Evolutionary conservation across 1,284 basidiomycete genomes (phyloP).

Genomic region (Melampsora americana): DNA sequence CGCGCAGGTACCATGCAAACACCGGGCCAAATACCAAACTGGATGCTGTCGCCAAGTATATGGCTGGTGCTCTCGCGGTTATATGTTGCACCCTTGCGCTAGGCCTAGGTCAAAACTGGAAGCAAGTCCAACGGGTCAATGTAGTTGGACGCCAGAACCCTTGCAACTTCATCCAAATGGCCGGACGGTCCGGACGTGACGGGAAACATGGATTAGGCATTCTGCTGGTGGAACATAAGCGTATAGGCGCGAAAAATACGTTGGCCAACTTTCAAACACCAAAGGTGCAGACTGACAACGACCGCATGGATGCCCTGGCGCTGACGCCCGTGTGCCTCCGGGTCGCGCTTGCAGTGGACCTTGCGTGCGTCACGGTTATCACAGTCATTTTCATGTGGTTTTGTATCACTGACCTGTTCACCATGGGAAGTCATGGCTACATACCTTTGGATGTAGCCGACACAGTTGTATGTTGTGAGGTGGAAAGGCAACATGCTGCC

Average conservation of each 20-base stretch:
- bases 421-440: no score
- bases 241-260: neutral
- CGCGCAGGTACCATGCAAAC: neutral
- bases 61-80: neutral
- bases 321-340: no score
- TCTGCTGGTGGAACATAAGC: neutral
- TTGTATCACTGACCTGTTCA: no score
- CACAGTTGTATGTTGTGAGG: no score
- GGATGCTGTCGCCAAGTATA: neutral
- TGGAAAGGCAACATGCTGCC: no score
- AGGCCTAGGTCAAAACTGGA: neutral
- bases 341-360: no score
- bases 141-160: neutral
- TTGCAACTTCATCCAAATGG: neutral
- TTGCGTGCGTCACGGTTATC: no score
- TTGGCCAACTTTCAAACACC: neutral
- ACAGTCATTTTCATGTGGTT: no score
- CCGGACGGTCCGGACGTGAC: neutral
- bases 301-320: no score
- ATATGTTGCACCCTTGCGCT: neutral
- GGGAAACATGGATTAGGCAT: neutral
- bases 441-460: no score
- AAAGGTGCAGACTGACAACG: neutral
- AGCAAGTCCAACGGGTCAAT: neutral
- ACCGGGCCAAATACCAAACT: neutral